These are phyloP conservation scores for Globisporangium camurandrum DNA, from an alignment of 352 stramenopile genomes.

Conservation along the genomic window DNA sequence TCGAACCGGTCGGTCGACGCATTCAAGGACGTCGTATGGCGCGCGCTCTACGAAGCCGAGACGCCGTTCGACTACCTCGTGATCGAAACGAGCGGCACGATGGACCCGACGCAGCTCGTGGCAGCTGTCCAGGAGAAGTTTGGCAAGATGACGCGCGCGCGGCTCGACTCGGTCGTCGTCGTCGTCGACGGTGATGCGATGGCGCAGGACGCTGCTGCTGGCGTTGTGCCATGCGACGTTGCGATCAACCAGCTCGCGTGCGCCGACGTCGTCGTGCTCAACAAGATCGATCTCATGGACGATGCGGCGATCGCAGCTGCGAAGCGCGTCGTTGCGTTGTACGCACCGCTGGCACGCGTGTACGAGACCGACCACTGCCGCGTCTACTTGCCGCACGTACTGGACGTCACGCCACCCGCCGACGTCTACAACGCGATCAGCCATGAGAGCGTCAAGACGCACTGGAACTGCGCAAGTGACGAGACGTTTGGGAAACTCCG, in stretches of 20 bases:
- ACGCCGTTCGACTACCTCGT: conserved; percentile 98
- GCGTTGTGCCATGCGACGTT: too few species aligned
- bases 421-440: conserved; percentile 43
- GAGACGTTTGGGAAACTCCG: conserved; percentile 31
- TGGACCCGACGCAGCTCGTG: conserved; percentile 89
- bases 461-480: conserved; percentile 49
- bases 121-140: too few species aligned
- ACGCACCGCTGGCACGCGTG: conserved; percentile 48
- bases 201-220: too few species aligned
- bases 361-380: conserved; percentile 59
- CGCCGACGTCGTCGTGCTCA: conserved; percentile 61
- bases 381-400: conserved; percentile 53
- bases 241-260: conserved; percentile 36
- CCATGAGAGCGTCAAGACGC: conserved; percentile 52
- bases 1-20: conserved; percentile 87
- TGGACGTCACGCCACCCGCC: conserved; percentile 43
- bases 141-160: conserved; percentile 88
- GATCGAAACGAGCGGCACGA: conserved; percentile 95
- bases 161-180: conserved; percentile 94
- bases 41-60: conserved; percentile 55
- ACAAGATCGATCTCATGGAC: conserved; percentile 62
- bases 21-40: conserved; percentile 87
- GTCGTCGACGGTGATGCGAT: conserved; percentile 89
- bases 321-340: conserved; percentile 30
- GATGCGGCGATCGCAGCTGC: conserved; percentile 21